These are phyloP conservation scores for Neostapfia colusana DNA, from an alignment of 176 grass and related monocot genomes.

Conservation along the genomic window DNA sequence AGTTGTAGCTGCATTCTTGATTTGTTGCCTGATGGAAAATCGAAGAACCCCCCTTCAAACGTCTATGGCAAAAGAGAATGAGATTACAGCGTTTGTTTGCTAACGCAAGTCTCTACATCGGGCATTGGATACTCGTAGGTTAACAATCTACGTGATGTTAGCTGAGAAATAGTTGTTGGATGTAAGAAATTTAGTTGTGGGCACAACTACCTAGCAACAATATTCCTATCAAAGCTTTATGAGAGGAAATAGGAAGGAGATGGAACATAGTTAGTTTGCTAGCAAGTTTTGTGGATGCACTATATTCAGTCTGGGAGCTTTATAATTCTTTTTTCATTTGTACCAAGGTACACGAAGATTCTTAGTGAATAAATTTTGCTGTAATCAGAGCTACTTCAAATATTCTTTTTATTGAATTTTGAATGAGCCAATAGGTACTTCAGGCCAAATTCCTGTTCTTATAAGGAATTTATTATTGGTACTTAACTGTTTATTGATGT, in stretches of 20 bases:
- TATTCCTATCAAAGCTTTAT: too few relatives aligned
- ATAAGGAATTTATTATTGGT: too few relatives aligned
- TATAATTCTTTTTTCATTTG: background rate
- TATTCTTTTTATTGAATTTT: background rate
- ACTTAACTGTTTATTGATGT: too few relatives aligned
- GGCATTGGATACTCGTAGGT: background rate
- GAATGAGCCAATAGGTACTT: background rate
- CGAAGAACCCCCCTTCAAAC: background rate
- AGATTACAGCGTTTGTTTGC: background rate
- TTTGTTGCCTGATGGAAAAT: background rate
- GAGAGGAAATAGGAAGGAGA: too few relatives aligned
- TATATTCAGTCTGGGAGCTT: background rate
- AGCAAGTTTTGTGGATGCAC: background rate
- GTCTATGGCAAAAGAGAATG: background rate
- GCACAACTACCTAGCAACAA: too few relatives aligned
- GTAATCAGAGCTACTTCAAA: background rate
- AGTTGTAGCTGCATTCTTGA: background rate
- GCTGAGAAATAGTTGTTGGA: background rate
- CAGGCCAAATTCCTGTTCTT: background rate
- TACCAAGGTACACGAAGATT: background rate
- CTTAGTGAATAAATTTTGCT: too few relatives aligned
- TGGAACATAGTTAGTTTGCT: background rate
- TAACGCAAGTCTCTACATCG: background rate
- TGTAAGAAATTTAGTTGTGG: background rate
- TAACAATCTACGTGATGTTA: background rate